Conservation (phyloP, 331 rosid genomes). For the Rhamnella rubrinervis region DNA sequence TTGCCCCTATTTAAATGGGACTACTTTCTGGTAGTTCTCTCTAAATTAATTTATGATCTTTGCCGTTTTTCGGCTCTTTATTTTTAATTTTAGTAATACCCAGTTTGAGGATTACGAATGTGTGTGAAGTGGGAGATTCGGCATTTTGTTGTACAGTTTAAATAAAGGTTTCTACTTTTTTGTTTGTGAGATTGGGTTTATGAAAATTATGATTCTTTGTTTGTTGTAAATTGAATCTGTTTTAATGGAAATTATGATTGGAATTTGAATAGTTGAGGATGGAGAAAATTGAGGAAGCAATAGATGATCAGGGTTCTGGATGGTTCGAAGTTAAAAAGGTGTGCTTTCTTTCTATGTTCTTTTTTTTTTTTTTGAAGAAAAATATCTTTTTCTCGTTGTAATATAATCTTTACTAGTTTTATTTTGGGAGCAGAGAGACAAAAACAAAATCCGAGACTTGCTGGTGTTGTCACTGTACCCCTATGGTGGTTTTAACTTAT, state of each 20-base stretch:
- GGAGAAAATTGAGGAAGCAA: slow-evolving; percentile 60
- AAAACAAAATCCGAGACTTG: too few relatives aligned
- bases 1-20: background rate
- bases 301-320: slow-evolving; percentile 91
- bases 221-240: slow-evolving; percentile 17
- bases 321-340: slow-evolving; percentile 99
- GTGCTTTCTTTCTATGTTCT: background rate
- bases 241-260: slow-evolving; percentile 12
- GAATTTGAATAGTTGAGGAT: slow-evolving; percentile 47
- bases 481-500: too few relatives aligned
- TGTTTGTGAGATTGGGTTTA: background rate
- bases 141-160: background rate
- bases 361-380: background rate
- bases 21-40: background rate
- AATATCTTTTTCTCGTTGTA: background rate
- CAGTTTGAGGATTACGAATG: background rate
- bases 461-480: too few relatives aligned
- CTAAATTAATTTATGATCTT: slow-evolving; percentile 3
- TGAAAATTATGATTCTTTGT: background rate
- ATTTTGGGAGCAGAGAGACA: too few relatives aligned
- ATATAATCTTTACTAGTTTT: background rate
- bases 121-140: background rate
- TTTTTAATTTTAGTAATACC: background rate
- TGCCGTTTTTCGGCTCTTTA: background rate
- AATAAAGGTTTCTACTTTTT: background rate